These are phyloP conservation scores for Maudiozyma barnettii DNA, from an alignment of 805 yeast genomes.

Conservation along the genomic window DNA sequence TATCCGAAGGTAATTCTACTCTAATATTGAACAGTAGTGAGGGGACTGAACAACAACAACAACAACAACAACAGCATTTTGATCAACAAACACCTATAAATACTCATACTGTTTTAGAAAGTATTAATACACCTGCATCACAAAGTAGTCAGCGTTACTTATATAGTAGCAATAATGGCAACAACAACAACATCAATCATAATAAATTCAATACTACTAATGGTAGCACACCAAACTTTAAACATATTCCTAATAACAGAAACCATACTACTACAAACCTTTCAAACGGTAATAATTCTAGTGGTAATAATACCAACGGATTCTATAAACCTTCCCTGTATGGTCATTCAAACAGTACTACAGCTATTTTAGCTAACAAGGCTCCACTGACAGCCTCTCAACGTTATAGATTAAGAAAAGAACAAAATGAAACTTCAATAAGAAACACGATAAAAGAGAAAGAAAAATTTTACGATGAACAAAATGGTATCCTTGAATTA, in stretches of 20 bases:
- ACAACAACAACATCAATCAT: conserved; percentile 2
- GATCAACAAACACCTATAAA: background rate
- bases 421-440: conserved; percentile 28
- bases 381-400: conserved; percentile 35
- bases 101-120: background rate
- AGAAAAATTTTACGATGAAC: conserved; percentile 34
- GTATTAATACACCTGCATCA: background rate
- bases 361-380: conserved; percentile 8
- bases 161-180: conserved; percentile 2
- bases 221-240: conserved; percentile 5
- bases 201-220: conserved; percentile 2
- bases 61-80: background rate
- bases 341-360: conserved; percentile 9
- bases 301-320: background rate
- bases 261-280: background rate
- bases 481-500: conserved; percentile 12
- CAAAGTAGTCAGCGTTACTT: conserved; percentile 2
- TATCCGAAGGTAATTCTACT: conserved; percentile 5
- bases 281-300: background rate
- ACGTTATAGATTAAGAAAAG: conserved; percentile 32
- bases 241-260: conserved; percentile 2
- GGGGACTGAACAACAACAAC: background rate
- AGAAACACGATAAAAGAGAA: conserved; percentile 27
- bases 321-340: conserved; percentile 4
- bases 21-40: background rate